A percentile compares a stretch with the other conserved stretches of the same genome.
Evolutionary conservation across 257 asterid species (phyloP).

Genomic region (Plectranthus barbatus): DNA sequence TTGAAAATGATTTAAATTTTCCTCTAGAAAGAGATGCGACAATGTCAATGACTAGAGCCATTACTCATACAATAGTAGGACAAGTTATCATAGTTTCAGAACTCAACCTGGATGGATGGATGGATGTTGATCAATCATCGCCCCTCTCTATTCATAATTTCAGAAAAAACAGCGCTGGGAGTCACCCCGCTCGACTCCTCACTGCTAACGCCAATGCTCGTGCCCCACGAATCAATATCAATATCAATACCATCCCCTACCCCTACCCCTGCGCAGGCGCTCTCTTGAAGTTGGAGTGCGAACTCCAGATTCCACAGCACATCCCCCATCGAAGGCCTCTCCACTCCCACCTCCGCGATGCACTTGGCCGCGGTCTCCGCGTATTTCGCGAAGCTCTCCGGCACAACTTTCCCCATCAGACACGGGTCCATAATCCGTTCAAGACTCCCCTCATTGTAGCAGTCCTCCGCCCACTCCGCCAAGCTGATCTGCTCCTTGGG

Average conservation of each 20-base stretch:
- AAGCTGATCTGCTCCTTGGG: slow-evolving; percentile 38
- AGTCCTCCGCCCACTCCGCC: slow-evolving; percentile 34
- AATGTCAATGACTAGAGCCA: too few species aligned
- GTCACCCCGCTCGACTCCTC: slow-evolving; percentile 66
- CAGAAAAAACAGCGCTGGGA: slow-evolving; percentile 74
- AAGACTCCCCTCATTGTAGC: slow-evolving; percentile 19
- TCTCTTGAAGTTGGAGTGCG: slow-evolving; percentile 37
- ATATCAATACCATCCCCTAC: slow-evolving; percentile 42
- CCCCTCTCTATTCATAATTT: slow-evolving; percentile 73
- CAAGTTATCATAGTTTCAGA: too few species aligned
- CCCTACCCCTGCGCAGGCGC: slow-evolving; percentile 41
- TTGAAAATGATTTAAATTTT: too few species aligned
- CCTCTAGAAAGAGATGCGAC: too few species aligned
- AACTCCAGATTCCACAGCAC: too few species aligned
- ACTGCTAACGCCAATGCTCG: slow-evolving; percentile 51
- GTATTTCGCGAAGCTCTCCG: slow-evolving; percentile 26
- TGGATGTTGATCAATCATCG: too few species aligned
- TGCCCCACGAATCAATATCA: slow-evolving; percentile 49
- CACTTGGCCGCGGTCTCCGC: slow-evolving; percentile 36
- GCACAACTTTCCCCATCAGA: slow-evolving; percentile 29
- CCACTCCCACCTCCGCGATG: slow-evolving; percentile 26
- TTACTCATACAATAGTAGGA: too few species aligned
- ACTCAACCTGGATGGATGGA: too few species aligned
- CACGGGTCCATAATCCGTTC: slow-evolving; percentile 28
- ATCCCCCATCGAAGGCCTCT: slow-evolving; percentile 38